Base-by-base conservation (phyloP, 331 rosid species). In the Quercus lobata region DNA sequence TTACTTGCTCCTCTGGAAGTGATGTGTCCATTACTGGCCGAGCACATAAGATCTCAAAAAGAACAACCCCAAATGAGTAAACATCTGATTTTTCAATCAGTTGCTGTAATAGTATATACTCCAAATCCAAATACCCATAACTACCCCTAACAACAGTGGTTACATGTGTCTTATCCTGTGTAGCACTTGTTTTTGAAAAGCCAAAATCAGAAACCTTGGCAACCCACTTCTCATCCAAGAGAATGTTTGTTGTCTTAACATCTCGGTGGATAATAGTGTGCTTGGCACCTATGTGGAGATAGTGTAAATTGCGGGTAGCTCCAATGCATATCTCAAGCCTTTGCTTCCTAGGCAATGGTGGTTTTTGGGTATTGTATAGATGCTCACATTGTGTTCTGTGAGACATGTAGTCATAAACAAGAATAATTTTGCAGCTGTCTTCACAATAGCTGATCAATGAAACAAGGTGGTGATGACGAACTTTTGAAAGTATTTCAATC, bases 261-360 rank as follows among this genome's bases (percentile, higher is more conserved):
- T 96, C 99, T 30, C 97, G 92, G 86, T 96, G 99, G 81, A 96
- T 96, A 78, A 96, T 96, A 0, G 99, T 96, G 88, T 96, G 88
- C 86, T 96, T 96, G 10, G 97, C 96, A 17, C 98, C 98, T 1
- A 97, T 95, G 79, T 95, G 94, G 19, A 93, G 97, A 88, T 95
- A 95, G 78, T 95, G 96, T 65, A 95, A 78, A 82, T 98, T 96
- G 25, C 96, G 93, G 74, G 97, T 97, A 74, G 93, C 93, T 55
- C 99, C 98, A 10, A 95, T 89, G 88, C 96, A 93, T 71, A 96
- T 96, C 90, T 96, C 97, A 41, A 96, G 97, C 91, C 99, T 93
- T 85, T 89, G 98, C 87, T 90, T 91, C 99, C 99, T 0, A 7
- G 99, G 92, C 46, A 93, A 79, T 15, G 99, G 98, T 9, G 97